Evolutionary conservation across 345 rosid species (phyloP), one percentile per base, ranked within the genome.

Genomic region (Dipteronia sinensis): DNA sequence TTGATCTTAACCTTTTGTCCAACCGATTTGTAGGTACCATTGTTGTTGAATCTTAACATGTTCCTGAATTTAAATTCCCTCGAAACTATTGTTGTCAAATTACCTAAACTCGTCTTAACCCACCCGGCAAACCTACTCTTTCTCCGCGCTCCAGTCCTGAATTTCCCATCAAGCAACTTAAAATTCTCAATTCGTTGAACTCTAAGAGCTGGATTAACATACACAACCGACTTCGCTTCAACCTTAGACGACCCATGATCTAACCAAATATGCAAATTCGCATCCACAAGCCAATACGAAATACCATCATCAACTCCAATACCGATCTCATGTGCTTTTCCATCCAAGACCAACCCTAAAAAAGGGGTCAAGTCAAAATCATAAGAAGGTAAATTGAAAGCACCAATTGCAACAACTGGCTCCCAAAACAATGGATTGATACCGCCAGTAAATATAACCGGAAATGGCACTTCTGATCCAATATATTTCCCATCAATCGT

Each of bases 351-450:
- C 76, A 76, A 56, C 23, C 92, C 98, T 19, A 95, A 75, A 76
- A 91, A 82, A 0, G 99, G 98, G 0, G 97, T 89, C 74, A 95
- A 78, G 53, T 95, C 93, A 34, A 92, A 62, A 66, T 95, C 92
- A 46, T 93, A 92, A n/a, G 91, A 82, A 3, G 99, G 98, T 15
- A 95, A 82, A 80, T 87, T 74, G 76, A 95, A 93, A 6, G 91
- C 96, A 25, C 94, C 96, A 17, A 92, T 90, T 2, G 89, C 91
- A 74, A 93, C 97, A 13, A 89, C 79, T 5, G 97, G 97, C 76
- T 90, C 88, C 98, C 99, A 95, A 69, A 93, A 86, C 71, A 95
- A 81, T 0, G 99, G 98, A 56, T 95, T 95, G 67, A 93, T 87
- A 62, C 98, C 96, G 1, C 99, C 99, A 1, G 93, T 87, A 74